Percentiles rank a stretch among this genome's conserved stretches.
Evolutionary conservation across 192 early-diverging fungal species (phyloP).

Genomic region (Podila epigama): DNA sequence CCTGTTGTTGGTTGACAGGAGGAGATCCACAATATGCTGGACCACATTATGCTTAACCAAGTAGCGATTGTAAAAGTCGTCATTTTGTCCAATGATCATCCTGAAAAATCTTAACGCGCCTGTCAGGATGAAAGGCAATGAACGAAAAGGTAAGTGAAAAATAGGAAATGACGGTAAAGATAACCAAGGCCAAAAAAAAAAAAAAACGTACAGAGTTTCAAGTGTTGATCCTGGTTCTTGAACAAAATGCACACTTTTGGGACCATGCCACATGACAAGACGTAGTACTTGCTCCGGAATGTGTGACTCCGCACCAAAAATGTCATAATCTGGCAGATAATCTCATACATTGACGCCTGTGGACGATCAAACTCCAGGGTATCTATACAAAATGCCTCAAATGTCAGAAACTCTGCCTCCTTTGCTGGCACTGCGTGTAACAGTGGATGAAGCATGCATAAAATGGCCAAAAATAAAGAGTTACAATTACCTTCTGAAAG

Average conservation of each 20-base stretch:
- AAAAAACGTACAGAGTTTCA: constrained; percentile 71
- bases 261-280: constrained; percentile 69
- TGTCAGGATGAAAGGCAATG: constrained; percentile 19
- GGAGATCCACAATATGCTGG: constrained; percentile 68
- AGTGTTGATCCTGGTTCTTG: constrained; percentile 66
- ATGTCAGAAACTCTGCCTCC: background rate
- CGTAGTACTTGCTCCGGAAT: constrained; percentile 79
- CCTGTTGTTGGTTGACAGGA: constrained; percentile 66
- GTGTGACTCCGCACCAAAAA: constrained; percentile 77
- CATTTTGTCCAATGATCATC: constrained; percentile 76
- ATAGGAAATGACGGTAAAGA: background rate
- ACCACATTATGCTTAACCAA: constrained; percentile 79
- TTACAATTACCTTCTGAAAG: constrained; percentile 51
- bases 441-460: constrained; percentile 8
- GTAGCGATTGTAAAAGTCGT: constrained; percentile 85
- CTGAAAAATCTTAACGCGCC: constrained; percentile 84
- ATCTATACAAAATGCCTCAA: constrained; percentile 12
- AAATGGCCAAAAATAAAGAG: constrained; percentile 7
- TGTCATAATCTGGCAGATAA: constrained; percentile 80
- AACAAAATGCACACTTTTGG: constrained; percentile 72
- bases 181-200: background rate
- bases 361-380: constrained; percentile 23
- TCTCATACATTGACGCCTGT: constrained; percentile 54
- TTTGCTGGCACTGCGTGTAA: constrained; percentile 5
- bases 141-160: background rate